phyloP scores from a whole-genome alignment of 306 rosid species.

The Hippophae tibetana region DNA sequence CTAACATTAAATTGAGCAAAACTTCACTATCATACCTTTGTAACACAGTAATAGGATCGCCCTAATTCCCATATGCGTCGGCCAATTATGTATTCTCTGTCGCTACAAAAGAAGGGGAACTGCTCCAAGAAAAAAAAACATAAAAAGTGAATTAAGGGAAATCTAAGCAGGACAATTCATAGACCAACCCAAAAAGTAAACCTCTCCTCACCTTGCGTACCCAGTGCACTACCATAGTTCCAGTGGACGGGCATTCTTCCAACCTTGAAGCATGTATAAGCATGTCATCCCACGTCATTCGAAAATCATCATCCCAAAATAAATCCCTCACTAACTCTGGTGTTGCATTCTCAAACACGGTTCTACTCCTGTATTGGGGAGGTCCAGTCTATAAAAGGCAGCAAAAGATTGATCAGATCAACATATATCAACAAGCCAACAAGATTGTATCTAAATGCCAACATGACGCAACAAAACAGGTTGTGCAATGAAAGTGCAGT shows the following conservation, averaged over 20 bases:
- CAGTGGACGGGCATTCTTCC: constrained; percentile 45
- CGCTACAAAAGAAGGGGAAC: constrained; percentile 63
- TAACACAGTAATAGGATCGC: constrained; percentile 40
- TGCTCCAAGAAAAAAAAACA: constrained; percentile 17
- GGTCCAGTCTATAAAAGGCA: constrained; percentile 40
- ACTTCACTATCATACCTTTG: constrained; percentile 32
- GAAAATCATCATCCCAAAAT: constrained; percentile 57
- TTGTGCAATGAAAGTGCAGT: neutral
- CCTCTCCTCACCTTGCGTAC: constrained; percentile 45
- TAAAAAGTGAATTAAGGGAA: neutral
- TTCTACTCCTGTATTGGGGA: constrained; percentile 47
- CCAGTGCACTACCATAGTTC: constrained; percentile 49
- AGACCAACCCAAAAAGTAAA: neutral
- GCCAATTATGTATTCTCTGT: constrained; percentile 50
- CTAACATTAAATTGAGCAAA: neutral
- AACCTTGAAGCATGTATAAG: constrained; percentile 32
- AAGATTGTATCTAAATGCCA: neutral
- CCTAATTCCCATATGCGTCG: constrained; percentile 59
- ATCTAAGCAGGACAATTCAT: constrained; percentile 3
- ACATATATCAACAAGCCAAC: constrained; percentile 4
- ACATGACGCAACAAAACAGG: neutral
- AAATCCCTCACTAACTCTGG: constrained; percentile 48
- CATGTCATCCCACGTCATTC: constrained; percentile 53
- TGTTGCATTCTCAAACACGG: constrained; percentile 43
- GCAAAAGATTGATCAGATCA: constrained; percentile 11